These are phyloP conservation scores for Mucor plumbeus DNA, from an alignment of 371 early-diverging fungal genomes.

Conservation along the genomic window DNA sequence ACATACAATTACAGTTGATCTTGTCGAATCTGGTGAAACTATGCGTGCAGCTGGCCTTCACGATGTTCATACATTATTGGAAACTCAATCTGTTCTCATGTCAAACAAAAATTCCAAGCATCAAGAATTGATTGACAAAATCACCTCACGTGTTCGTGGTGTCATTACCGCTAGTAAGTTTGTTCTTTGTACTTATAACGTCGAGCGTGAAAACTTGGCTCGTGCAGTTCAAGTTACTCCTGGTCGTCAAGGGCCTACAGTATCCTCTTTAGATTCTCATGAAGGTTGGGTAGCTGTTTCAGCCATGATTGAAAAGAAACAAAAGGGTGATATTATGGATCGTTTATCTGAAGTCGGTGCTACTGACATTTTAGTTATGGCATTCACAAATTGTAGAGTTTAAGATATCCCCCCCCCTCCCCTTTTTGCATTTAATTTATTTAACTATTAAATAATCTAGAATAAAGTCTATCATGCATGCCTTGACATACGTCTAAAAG, in stretches of 20 bases:
- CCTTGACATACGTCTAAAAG: slow-evolving; percentile 88
- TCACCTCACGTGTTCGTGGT: slow-evolving; percentile 88
- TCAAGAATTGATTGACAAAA: slow-evolving; percentile 72
- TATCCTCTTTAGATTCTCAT: slow-evolving; percentile 84
- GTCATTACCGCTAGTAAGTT: slow-evolving; percentile 88
- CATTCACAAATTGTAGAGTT: slow-evolving; percentile 83
- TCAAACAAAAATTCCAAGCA: slow-evolving; percentile 66
- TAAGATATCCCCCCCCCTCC: slow-evolving; percentile 28
- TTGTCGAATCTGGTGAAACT: slow-evolving; percentile 94
- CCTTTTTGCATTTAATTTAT: background rate
- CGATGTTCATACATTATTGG: slow-evolving; percentile 82
- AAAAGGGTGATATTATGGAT: slow-evolving; percentile 92
- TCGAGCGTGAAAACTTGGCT: slow-evolving; percentile 66
- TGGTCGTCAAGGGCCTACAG: slow-evolving; percentile 92
- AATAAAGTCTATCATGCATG: slow-evolving; percentile 87
- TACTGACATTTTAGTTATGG: slow-evolving; percentile 87
- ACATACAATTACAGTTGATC: slow-evolving; percentile 24
- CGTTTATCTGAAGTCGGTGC: slow-evolving; percentile 86
- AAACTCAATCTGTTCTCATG: slow-evolving; percentile 89
- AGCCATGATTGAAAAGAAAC: slow-evolving; percentile 86
- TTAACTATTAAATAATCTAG: slow-evolving; percentile 86
- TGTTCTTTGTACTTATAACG: slow-evolving; percentile 92
- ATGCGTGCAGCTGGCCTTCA: slow-evolving; percentile 98
- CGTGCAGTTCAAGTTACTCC: slow-evolving; percentile 83
- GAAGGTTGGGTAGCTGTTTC: slow-evolving; percentile 93